Base-by-base conservation (phyloP, 2,329 filamentous ascomycete species). In the Pestalotiopsis sp. region DNA sequence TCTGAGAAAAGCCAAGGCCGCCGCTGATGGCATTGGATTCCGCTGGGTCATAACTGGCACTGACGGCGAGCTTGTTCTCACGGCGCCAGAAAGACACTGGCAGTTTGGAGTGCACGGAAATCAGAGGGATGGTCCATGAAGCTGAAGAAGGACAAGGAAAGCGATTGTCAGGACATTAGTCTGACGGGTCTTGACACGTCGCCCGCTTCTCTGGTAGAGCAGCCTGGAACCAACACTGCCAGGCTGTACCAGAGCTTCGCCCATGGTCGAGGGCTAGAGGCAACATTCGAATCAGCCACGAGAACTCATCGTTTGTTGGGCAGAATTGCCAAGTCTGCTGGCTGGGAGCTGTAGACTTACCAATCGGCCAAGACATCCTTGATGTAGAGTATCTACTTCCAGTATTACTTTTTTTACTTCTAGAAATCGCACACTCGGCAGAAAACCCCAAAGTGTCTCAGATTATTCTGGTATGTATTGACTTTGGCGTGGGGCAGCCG, bases 41-140 rank as follows among this genome's bases (percentile, higher is more conserved):
- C 75, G 74, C 14, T 82, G 80, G 79, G 68, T 77, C 36, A 81
- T 82, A 67, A 76, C 77, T 1, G 81, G 80, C 17, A 79, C 76
- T 6, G 72, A 80, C 64, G 80, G 80, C 0, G 79, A 81, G 72
- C 72, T 80, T 17, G 76, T 77, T 62, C 49, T 78, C 27, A 71
- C 71, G 3, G 61, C 72, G 7, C 71, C 71, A 4, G 39, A 69
- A 23, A 3, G 27, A 17, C n/a, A 60, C 4, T 75, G 73, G 74
- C 75, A 77, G 68, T 64, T 65, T 0, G 45, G 45, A 52, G 14
- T 52, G 14, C 45, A 52, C 17, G 45, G 45, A 20, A 68, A 23
- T 64, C 4, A 45, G 68, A 0, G 45, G 39, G 57, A 65, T 59
- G 69, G 14, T 73, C 70, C 6, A 58, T 77, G 27, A 70, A 31